Evolutionary conservation across 306 rosid species (phyloP), one percentile per base, ranked within the genome.

Genomic region (Boehmeria nivea): DNA sequence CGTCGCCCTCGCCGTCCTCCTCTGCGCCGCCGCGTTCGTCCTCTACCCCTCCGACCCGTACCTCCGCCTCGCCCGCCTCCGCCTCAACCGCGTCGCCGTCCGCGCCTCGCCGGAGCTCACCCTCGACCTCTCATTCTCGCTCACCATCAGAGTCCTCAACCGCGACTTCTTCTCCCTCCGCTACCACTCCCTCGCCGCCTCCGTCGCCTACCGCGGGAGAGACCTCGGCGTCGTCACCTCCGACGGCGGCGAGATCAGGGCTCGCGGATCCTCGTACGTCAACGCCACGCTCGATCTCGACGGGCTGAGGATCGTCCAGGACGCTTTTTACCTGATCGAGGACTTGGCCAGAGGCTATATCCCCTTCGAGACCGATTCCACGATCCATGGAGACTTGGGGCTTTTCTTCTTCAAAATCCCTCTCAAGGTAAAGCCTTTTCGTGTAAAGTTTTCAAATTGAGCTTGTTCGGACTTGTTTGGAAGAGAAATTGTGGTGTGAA

Each of bases 131-230:
- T 84, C 99, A 0, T 80, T 91, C 73, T 78, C 78, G 42, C 39
- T 81, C 47, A 72, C 81, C 4, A 64, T 84, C 17, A 71, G 54
- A 67, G 84, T 87, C 51, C 79, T 65, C 16, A 87, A 87, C 51
- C 60, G 68, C 12, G 84, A 91, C 56, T 83, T 84, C 75, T 78
- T 80, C 74, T 84, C 99, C 19, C 76, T 91, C 15, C 31, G 61
- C 4, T 91, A 84, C 20, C 76, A 83, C 40, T 57, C 76, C 20
- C 74, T 91, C 27, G 53, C 1, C 53, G 80, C 82, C 38, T 64
- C 78, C 7, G 71, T 91, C 15, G 99, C 95, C 2, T 91, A 87
- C 72, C 82, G 99, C 3, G 89, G 81, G 17, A 79, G 86, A 15
- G 76, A 70, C 60, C 61, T 91, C 0, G 96, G 93, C 46, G 16